phyloP scores from a whole-genome alignment of 2,329 filamentous ascomycete species.

The Rutstroemia sp. region DNA sequence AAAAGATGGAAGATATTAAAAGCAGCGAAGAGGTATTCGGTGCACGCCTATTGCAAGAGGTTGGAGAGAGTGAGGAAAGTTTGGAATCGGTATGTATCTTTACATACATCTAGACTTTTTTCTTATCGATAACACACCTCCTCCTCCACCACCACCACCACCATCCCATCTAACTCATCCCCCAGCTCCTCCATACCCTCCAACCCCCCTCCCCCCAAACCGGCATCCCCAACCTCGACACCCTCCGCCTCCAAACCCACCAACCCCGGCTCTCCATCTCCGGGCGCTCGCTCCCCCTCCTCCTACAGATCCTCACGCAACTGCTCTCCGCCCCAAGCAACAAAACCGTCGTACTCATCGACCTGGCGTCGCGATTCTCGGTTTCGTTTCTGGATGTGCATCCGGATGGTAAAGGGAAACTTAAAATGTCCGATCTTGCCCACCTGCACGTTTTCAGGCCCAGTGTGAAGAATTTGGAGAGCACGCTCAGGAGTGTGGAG shows the following conservation, averaged over 20 bases:
- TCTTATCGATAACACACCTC: conserved; percentile 17
- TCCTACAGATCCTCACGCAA: not conserved
- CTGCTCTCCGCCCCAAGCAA: conserved; percentile 28
- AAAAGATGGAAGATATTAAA: conserved; percentile 7
- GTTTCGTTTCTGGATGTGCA: conserved; percentile 26
- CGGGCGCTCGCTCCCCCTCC: conserved; percentile 2
- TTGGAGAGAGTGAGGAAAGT: conserved; percentile 44
- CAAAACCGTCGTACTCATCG: conserved; percentile 36
- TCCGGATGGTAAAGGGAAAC: not conserved
- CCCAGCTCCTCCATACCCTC: conserved; percentile 14
- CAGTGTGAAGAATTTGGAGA: conserved; percentile 13
- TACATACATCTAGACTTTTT: not conserved
- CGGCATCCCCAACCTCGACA: not conserved
- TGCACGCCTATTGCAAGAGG: conserved; percentile 43
- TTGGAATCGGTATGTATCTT: conserved; percentile 48
- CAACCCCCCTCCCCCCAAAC: not conserved
- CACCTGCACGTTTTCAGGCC: conserved; percentile 28
- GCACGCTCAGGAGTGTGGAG: conserved; percentile 22
- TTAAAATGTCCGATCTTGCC: conserved; percentile 12
- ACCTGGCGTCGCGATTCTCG: conserved; percentile 49
- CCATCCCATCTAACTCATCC: not conserved
- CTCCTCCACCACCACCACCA: not conserved
- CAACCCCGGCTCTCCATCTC: conserved; percentile 1
- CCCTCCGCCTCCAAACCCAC: not conserved
- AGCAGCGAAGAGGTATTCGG: conserved; percentile 30